Percentiles rank a stretch among this genome's conserved stretches.
phyloP scores from a whole-genome alignment of 2,329 filamentous ascomycete species.

The Colletotrichum chrysophilum region DNA sequence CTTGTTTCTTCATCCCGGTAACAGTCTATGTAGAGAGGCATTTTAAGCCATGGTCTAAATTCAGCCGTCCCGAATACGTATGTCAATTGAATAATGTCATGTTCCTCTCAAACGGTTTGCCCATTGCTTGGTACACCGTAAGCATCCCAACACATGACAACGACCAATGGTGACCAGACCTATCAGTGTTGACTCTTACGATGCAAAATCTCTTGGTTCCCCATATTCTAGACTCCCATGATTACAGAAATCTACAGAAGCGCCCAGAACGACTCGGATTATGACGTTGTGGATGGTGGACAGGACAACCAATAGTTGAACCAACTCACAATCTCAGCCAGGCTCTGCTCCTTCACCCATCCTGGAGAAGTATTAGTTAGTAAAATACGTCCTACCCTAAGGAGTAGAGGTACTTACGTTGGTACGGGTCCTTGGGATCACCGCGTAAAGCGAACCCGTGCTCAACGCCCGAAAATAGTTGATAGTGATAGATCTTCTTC shows the following conservation, averaged over 20 bases:
- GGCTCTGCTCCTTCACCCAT: background rate
- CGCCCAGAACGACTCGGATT: background rate
- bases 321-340: background rate
- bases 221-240: background rate
- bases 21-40: background rate
- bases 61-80: fast-evolving
- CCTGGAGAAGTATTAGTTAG: background rate
- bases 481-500: constrained; percentile 62
- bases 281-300: background rate
- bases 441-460: constrained; percentile 70
- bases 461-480: constrained; percentile 63
- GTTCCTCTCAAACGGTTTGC: background rate
- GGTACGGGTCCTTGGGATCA: constrained; percentile 43
- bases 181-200: fast-evolving
- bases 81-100: background rate
- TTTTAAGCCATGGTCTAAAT: fast-evolving
- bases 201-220: background rate
- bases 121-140: background rate
- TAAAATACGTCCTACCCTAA: background rate
- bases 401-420: background rate
- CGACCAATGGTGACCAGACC: background rate
- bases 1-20: too few relatives aligned
- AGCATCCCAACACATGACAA: background rate
- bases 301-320: background rate
- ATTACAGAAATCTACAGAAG: background rate